A percentile compares a stretch with the other conserved stretches of the same genome.
Conservation (phyloP, 2,329 filamentous ascomycete species). For the Xylaria sp. region DNA sequence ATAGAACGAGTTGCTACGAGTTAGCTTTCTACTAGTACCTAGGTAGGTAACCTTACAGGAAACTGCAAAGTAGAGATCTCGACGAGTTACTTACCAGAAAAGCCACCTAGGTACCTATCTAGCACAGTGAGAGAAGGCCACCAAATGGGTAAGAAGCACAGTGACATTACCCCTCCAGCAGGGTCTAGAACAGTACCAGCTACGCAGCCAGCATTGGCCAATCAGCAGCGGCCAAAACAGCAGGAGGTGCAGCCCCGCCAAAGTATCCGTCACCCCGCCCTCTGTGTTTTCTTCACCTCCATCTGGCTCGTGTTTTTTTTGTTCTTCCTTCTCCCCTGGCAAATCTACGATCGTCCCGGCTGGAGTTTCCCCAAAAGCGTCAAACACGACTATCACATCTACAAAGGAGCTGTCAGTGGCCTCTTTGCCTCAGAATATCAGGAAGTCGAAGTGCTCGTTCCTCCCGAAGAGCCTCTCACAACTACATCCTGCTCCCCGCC, state of each 20-base stretch:
- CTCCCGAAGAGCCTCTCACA: slow-evolving; percentile 27
- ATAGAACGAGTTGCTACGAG: neutral
- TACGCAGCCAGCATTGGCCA: slow-evolving; percentile 35
- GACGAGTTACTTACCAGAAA: neutral
- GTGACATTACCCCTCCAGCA: slow-evolving; percentile 38
- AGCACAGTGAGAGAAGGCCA: neutral
- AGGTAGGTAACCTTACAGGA: neutral
- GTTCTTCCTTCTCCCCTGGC: slow-evolving; percentile 48
- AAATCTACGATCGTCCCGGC: slow-evolving; percentile 46
- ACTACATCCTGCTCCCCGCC: slow-evolving; percentile 26
- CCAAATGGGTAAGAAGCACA: slow-evolving; percentile 35
- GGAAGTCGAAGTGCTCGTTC: slow-evolving; percentile 33
- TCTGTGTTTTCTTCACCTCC: slow-evolving; percentile 50
- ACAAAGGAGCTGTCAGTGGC: slow-evolving; percentile 42
- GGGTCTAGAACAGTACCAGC: slow-evolving; percentile 19
- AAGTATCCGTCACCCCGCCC: slow-evolving; percentile 47
- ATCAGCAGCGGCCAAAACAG: slow-evolving; percentile 38
- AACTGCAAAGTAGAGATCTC: neutral
- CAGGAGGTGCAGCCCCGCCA: slow-evolving; percentile 44
- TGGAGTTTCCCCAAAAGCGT: slow-evolving; percentile 46
- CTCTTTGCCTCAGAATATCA: slow-evolving; percentile 37
- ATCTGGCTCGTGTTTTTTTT: slow-evolving; percentile 47
- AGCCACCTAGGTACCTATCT: neutral
- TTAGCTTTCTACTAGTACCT: neutral
- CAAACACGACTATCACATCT: slow-evolving; percentile 43